Conservation (phyloP, 306 rosid species). For the Comarum palustre region DNA sequence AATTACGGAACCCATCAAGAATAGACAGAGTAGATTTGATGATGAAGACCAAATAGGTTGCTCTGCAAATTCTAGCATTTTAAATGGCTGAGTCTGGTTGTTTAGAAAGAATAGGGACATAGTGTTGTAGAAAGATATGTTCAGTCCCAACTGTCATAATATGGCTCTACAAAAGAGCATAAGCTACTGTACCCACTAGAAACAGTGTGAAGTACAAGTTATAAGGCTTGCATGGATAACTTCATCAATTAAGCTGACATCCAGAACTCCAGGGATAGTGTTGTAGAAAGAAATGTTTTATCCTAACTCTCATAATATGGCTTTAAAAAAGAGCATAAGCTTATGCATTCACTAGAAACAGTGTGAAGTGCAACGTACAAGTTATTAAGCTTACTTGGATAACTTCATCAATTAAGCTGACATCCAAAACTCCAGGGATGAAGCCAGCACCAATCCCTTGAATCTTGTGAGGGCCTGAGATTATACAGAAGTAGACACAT, state of each 20-base stretch:
- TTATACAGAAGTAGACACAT: slow-evolving; percentile 22
- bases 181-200: neutral
- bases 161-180: neutral
- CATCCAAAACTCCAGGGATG: slow-evolving; percentile 89
- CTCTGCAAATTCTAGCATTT: neutral
- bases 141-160: neutral
- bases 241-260: slow-evolving; percentile 60
- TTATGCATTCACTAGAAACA: too few species aligned
- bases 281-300: too few species aligned
- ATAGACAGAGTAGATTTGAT: neutral
- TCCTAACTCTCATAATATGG: too few species aligned
- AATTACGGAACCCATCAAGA: neutral
- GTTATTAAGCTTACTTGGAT: slow-evolving; percentile 61
- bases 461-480: slow-evolving; percentile 90
- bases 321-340: too few species aligned
- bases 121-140: neutral
- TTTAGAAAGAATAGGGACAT: neutral
- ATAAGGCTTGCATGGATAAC: slow-evolving; percentile 65
- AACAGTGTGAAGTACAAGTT: slow-evolving; percentile 14
- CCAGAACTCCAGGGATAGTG: slow-evolving; percentile 79
- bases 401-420: slow-evolving; percentile 65
- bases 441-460: slow-evolving; percentile 99
- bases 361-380: too few species aligned
- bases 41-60: neutral
- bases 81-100: neutral